Evolutionary conservation across 441 rosid genomes (phyloP).

Genomic region (Raphanus hybrid): DNA sequence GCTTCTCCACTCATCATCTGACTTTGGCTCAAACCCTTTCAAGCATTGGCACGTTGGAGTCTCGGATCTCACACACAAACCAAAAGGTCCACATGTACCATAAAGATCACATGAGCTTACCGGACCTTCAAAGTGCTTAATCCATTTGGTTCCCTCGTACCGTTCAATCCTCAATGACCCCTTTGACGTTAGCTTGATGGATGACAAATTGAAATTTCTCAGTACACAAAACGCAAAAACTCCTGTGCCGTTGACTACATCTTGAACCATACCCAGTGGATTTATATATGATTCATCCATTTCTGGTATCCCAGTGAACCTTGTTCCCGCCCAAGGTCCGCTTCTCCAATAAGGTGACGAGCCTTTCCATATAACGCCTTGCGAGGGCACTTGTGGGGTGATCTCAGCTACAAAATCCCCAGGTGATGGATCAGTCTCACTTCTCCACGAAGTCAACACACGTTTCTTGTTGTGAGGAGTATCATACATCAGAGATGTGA

Average conservation of each 20-base stretch:
- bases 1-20: constrained; percentile 43
- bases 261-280: constrained; percentile 35
- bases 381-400: constrained; percentile 36
- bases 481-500: constrained; percentile 38
- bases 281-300: constrained; percentile 38
- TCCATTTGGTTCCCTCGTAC: constrained; percentile 10
- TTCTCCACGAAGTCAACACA: constrained; percentile 48
- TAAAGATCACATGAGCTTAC: constrained; percentile 48
- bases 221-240: constrained; percentile 13
- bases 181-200: constrained; percentile 25
- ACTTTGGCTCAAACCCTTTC: constrained; percentile 45
- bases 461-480: constrained; percentile 35
- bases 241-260: constrained; percentile 34
- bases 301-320: constrained; percentile 44
- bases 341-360: constrained; percentile 45
- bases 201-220: constrained; percentile 31
- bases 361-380: constrained; percentile 44
- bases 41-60: constrained; percentile 47
- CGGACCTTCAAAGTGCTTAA: constrained; percentile 28
- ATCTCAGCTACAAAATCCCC: constrained; percentile 46
- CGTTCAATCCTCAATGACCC: constrained; percentile 12
- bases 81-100: constrained; percentile 52
- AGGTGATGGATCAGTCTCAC: constrained; percentile 46
- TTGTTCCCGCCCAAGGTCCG: constrained; percentile 53
- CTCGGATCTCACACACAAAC: constrained; percentile 39